phyloP scores from a whole-genome alignment of 2,329 filamentous ascomycete species.

The Penicillium sp. region DNA sequence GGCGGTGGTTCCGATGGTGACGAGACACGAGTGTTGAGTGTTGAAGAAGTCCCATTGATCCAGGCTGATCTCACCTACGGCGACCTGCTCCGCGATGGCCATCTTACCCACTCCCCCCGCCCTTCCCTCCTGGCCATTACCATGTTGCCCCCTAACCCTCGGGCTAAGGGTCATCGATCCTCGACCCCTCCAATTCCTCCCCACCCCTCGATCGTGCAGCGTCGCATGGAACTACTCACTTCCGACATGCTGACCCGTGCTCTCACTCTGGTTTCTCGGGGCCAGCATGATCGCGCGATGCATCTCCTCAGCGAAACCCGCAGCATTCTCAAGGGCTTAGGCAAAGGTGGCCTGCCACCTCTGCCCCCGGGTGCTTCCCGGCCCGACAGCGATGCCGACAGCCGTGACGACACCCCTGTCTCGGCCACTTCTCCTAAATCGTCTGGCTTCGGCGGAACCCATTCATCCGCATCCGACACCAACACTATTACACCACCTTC shows the following conservation, averaged over 20 bases:
- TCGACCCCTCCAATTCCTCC: conserved; percentile 81
- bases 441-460: conserved; percentile 33
- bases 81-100: conserved; percentile 86
- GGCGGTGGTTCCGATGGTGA: conserved; percentile 85
- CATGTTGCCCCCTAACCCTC: conserved; percentile 70
- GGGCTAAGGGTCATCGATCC: conserved; percentile 58
- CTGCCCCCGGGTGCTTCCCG: conserved; percentile 58
- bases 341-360: conserved; percentile 89
- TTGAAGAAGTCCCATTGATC: conserved; percentile 92
- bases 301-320: conserved; percentile 90
- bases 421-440: conserved; percentile 39
- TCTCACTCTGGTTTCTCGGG: conserved; percentile 82
- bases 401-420: conserved; percentile 38
- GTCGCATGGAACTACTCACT: conserved; percentile 94
- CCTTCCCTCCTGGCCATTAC: conserved; percentile 93
- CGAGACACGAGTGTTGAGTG: conserved; percentile 75
- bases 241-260: conserved; percentile 97
- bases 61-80: conserved; percentile 93
- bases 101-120: conserved; percentile 77
- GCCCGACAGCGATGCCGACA: conserved; percentile 45
- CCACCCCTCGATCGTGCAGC: conserved; percentile 90
- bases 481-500: conserved; percentile 55
- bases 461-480: conserved; percentile 40
- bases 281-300: conserved; percentile 89
- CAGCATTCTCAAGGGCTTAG: conserved; percentile 91